Conservation (phyloP, 78 protist species). For the Emiliania huxleyi region DNA sequence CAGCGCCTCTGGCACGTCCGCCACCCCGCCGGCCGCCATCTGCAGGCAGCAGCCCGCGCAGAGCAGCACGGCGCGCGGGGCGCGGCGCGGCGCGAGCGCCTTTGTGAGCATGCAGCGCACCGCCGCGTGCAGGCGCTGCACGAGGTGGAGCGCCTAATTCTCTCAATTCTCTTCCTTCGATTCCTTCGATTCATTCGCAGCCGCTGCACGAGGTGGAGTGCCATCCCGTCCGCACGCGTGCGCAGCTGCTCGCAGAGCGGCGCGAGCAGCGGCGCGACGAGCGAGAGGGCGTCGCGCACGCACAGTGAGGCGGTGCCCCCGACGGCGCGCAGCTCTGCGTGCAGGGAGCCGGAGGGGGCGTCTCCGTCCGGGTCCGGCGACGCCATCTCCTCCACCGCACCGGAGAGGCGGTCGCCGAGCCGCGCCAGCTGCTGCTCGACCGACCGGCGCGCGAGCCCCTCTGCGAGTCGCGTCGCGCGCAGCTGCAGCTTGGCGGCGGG, state of each 20-base stretch:
- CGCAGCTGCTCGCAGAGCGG: neutral
- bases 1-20: neutral
- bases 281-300: neutral
- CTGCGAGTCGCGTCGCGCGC: neutral
- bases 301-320: neutral
- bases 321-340: neutral
- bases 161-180: no score
- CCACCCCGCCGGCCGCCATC: neutral
- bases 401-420: neutral
- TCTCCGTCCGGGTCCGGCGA: no score
- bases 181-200: no score
- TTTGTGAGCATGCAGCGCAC: neutral
- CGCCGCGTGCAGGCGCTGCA: neutral
- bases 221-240: neutral
- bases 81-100: neutral
- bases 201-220: neutral
- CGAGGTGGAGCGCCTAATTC: neutral
- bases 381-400: no score
- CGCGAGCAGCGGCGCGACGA: neutral
- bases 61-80: neutral
- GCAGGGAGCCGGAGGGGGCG: neutral
- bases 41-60: neutral
- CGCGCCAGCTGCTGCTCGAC: neutral
- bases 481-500: neutral
- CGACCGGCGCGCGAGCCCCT: neutral